Base-by-base conservation (phyloP, 2,329 filamentous ascomycete genomes). In the Leptographium galeiforme region DNA sequence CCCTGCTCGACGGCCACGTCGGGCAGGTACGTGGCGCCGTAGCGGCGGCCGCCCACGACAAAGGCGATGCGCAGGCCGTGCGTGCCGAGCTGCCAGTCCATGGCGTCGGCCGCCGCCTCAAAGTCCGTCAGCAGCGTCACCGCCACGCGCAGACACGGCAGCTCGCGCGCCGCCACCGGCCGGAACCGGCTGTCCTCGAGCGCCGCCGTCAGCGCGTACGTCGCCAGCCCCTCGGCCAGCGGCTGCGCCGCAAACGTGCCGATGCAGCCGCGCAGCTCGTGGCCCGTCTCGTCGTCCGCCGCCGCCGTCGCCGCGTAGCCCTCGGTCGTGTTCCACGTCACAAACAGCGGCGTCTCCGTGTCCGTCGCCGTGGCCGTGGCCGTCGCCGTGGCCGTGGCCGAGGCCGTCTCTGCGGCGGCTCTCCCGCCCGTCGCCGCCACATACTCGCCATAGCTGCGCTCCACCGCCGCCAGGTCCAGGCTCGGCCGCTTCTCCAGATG, bases 41-140 rank as follows among this genome's bases (percentile, higher is more conserved):
- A 89, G 48, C 85, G 79, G 50, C 82, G 77, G 16, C 82, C 82
- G 59, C 82, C 77, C 60, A 88, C 75, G n/a, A 75, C 74, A 69
- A 98, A 97, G 50, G 81, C 84, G 60, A 98, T 89, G 45, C 89
- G 82, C 49, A 97, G 74, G 4, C 93, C 93, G 67, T 98, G 93
- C 2, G 74, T 79, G 57, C 91, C 93, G 18, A 98, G 69, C 32
- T 79, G 78, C 93, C 93, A 98, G 68, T 95, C 89, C 68, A 90
- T 74, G 2, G 85, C 72, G 61, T 87, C 78, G 38, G 47, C 52
- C 2, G 82, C 83, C 53, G 84, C 76, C 68, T 95, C 88, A 63
- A 95, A 95, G 66, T 91, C 76, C 10, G 87, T 90, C 55, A 96
- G 79, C 25, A 96, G 79, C 1, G 90, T 95, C 34, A 95, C 82